Conservation (phyloP, 2,329 filamentous ascomycete genomes). For the Chrysoporthe puriensis region DNA sequence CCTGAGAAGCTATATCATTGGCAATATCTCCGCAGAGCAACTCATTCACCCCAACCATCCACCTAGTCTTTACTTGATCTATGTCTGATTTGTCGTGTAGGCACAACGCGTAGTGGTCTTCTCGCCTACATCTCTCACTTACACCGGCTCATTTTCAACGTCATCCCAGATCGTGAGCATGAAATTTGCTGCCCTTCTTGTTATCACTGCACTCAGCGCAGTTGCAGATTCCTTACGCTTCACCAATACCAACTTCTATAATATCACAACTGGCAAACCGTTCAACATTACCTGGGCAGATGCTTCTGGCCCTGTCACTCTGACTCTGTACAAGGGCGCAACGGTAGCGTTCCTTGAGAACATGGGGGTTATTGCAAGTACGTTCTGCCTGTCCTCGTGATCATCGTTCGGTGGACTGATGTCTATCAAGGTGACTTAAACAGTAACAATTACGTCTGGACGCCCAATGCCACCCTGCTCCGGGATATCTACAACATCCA, state of each 20-base stretch:
- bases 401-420: not conserved
- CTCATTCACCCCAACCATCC: no score
- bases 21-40: no score
- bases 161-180: no score
- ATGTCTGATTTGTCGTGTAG: no score
- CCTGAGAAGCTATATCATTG: no score
- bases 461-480: not conserved
- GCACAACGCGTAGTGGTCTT: no score
- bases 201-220: no score
- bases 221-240: not conserved
- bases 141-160: no score
- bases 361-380: not conserved
- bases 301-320: constrained; percentile 2
- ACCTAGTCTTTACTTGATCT: no score
- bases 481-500: not conserved
- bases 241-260: constrained; percentile 7
- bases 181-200: no score
- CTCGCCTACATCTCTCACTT: no score
- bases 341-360: not conserved
- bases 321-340: not conserved
- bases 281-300: constrained; percentile 11
- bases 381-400: not conserved
- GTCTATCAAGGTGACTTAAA: not conserved
- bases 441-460: constrained; percentile 1
- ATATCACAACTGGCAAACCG: not conserved